A percentile compares a stretch with the other conserved stretches of the same genome.
Conservation (phyloP, 371 early-diverging fungal genomes). For the Vairimorpha apis region DNA sequence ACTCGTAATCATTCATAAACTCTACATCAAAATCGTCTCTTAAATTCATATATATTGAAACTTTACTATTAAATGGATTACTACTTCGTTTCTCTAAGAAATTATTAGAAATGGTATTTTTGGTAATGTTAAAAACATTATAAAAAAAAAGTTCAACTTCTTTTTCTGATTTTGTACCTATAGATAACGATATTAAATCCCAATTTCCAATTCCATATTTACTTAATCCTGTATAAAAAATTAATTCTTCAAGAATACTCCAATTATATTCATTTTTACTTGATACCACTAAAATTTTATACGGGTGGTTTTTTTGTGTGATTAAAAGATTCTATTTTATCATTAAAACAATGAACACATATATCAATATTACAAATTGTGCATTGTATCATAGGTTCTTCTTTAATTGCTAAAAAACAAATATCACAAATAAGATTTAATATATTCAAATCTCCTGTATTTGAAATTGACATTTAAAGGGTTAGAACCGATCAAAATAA, state of each 20-base stretch:
- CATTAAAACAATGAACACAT: constrained; percentile 82
- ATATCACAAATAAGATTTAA: constrained; percentile 46
- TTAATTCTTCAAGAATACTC: constrained; percentile 89
- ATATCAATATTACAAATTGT: constrained; percentile 82
- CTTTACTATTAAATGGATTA: constrained; percentile 33
- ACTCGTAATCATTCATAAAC: constrained; percentile 86
- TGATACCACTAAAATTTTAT: constrained; percentile 72
- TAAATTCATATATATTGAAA: constrained; percentile 83
- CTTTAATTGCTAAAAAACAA: constrained; percentile 45
- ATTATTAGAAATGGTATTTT: constrained; percentile 70
- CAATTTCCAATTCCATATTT: constrained; percentile 90
- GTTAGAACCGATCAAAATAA: too few species aligned
- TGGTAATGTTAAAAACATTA: constrained; percentile 70
- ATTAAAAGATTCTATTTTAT: constrained; percentile 71
- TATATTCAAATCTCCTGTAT: background rate
- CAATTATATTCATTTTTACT: constrained; percentile 76
- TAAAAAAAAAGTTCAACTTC: constrained; percentile 84
- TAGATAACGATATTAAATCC: constrained; percentile 80
- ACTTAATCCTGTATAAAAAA: constrained; percentile 80
- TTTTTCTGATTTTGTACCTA: constrained; percentile 75
- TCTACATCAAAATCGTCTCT: constrained; percentile 92
- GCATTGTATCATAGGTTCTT: constrained; percentile 67
- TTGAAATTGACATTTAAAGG: constrained; percentile 15
- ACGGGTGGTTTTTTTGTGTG: constrained; percentile 78
- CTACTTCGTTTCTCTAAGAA: background rate